A percentile compares a stretch with the other conserved stretches of the same genome.
These are phyloP conservation scores for Dipteronia sinensis DNA, from an alignment of 345 rosid species.

Conservation along the genomic window DNA sequence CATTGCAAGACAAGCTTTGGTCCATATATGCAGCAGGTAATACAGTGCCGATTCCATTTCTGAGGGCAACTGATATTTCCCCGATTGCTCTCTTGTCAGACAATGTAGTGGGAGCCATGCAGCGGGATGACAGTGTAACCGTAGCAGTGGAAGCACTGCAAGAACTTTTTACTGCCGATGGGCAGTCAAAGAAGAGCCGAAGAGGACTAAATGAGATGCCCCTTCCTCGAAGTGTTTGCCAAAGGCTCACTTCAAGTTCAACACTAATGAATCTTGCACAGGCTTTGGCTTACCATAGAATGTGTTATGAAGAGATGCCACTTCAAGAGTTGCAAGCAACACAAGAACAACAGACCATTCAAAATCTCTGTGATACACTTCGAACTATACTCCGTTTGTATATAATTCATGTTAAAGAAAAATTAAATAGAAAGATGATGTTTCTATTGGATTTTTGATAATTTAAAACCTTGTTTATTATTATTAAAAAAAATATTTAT, in stretches of 20 bases:
- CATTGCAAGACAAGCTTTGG: slow-evolving; percentile 96
- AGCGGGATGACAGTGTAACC: slow-evolving; percentile 51
- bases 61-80: slow-evolving; percentile 97
- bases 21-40: slow-evolving; percentile 98
- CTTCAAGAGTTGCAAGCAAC: slow-evolving; percentile 93
- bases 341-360: slow-evolving; percentile 92
- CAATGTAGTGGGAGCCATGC: slow-evolving; percentile 71
- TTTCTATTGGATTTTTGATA: neutral
- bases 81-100: slow-evolving; percentile 95
- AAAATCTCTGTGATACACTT: slow-evolving; percentile 84
- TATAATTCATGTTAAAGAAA: neutral
- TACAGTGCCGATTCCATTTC: slow-evolving; percentile 96
- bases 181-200: slow-evolving; percentile 75
- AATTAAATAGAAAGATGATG: neutral
- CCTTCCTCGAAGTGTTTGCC: slow-evolving; percentile 83
- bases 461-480: neutral
- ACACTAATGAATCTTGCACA: slow-evolving; percentile 88
- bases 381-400: slow-evolving; percentile 90
- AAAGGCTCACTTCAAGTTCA: slow-evolving; percentile 82
- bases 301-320: slow-evolving; percentile 98
- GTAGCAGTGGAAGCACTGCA: slow-evolving; percentile 76
- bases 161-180: slow-evolving; percentile 89
- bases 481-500: too few relatives aligned
- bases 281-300: slow-evolving; percentile 95
- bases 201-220: slow-evolving; percentile 94